Evolutionary conservation across 2,329 filamentous ascomycete species (phyloP).

Genomic region (Verticillium nonalfalfae): DNA sequence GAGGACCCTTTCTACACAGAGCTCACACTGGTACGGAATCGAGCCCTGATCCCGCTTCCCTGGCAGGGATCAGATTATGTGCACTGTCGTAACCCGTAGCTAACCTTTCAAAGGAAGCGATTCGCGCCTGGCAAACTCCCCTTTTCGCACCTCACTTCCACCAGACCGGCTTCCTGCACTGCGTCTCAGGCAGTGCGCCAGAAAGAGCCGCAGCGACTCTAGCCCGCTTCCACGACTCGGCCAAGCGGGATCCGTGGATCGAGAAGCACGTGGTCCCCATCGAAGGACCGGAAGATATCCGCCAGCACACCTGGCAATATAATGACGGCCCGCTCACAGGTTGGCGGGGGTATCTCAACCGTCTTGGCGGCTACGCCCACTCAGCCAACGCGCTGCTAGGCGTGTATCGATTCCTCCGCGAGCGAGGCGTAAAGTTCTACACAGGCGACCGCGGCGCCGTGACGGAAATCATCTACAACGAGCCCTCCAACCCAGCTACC

Average conservation of each 20-base stretch:
- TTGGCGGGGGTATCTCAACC: conserved; percentile 55
- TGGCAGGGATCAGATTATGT: neutral
- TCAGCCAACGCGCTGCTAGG: conserved; percentile 43
- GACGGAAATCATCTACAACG: conserved; percentile 18
- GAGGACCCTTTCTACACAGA: conserved; percentile 51
- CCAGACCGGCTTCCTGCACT: conserved; percentile 34
- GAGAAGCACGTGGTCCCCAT: conserved; percentile 21
- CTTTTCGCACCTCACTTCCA: conserved; percentile 46
- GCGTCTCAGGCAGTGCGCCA: conserved; percentile 38
- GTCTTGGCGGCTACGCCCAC: conserved; percentile 50
- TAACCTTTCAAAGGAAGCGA: conserved; percentile 32
- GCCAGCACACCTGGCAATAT: conserved; percentile 38
- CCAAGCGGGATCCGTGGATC: conserved; percentile 30
- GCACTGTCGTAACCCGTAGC: neutral
- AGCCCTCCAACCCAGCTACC: neutral
- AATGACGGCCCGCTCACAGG: conserved; percentile 37
- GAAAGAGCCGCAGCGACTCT: conserved; percentile 40
- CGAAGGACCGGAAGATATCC: conserved; percentile 29
- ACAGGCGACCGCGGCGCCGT: conserved; percentile 17
- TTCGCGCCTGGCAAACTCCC: conserved; percentile 43
- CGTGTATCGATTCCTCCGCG: conserved; percentile 33
- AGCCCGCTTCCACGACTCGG: conserved; percentile 31
- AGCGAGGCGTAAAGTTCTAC: conserved; percentile 30
- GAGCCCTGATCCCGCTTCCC: neutral
- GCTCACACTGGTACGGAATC: conserved; percentile 37